phyloP scores from a whole-genome alignment of 2,329 filamentous ascomycete species.

The Ophiostoma quercus region DNA sequence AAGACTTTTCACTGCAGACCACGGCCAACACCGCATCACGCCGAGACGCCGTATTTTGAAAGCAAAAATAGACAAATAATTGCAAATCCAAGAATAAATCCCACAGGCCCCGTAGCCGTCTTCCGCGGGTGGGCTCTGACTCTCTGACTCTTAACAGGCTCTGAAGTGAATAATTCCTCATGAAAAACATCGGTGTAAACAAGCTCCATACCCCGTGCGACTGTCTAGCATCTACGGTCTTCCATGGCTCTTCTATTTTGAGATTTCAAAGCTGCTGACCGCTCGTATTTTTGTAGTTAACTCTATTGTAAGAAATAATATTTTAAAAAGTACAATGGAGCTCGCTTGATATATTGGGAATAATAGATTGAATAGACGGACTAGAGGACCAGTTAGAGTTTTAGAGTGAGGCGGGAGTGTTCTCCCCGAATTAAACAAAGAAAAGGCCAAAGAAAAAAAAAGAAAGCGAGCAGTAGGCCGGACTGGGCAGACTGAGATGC shows the following conservation, averaged over 20 bases:
- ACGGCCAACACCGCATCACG: not conserved
- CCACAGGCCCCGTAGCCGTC: not conserved
- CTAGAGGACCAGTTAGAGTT: not conserved
- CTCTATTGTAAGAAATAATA: not conserved
- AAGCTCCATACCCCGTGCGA: not conserved
- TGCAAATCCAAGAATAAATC: not conserved
- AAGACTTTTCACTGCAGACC: not conserved
- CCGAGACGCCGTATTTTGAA: not conserved
- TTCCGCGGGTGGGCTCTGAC: conserved; percentile 5
- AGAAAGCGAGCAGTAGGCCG: not conserved
- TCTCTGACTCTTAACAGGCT: not conserved
- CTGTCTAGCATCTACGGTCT: not conserved
- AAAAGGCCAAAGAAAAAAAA: not conserved
- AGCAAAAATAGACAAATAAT: not conserved
- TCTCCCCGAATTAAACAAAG: not conserved
- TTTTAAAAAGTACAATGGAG: not conserved
- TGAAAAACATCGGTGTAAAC: not conserved
- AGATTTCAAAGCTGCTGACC: not conserved
- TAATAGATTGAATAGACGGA: not conserved
- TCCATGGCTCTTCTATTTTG: not conserved
- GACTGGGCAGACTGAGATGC: not conserved
- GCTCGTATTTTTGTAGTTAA: not conserved
- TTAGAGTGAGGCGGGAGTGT: not conserved
- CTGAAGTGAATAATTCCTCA: not conserved
- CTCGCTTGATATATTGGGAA: not conserved